These are phyloP conservation scores for Oleoguttula mirabilis DNA, from an alignment of 495 filamentous ascomycete genomes.

Conservation along the genomic window DNA sequence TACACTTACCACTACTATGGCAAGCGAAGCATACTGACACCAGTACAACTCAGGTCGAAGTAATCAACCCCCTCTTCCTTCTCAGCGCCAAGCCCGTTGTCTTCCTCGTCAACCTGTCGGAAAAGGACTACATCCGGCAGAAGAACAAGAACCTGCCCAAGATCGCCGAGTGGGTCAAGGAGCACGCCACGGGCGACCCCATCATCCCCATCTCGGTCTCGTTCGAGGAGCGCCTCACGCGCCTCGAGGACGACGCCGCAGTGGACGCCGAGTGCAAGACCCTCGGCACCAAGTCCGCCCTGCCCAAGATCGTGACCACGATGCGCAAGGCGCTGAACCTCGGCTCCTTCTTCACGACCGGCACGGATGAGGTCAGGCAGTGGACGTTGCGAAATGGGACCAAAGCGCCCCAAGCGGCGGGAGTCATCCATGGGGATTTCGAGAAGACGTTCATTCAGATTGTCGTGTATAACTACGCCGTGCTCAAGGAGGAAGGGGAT, in stretches of 20 bases:
- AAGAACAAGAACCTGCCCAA: conserved; percentile 98
- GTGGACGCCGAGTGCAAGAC: conserved; percentile 82
- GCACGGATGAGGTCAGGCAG: conserved; percentile 91
- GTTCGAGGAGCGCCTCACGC: conserved; percentile 84
- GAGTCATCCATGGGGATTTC: conserved; percentile 97
- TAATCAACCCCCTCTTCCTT: conserved; percentile 92
- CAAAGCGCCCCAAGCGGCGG: conserved; percentile 92
- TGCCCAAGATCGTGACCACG: conserved; percentile 86
- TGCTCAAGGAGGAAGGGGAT: conserved; percentile 74
- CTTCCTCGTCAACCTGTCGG: conserved; percentile 91
- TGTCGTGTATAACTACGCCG: conserved; percentile 74
- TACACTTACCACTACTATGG: neutral
- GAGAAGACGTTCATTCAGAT: conserved; percentile 99
- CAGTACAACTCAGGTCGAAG: conserved; percentile 58
- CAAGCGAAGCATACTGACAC: neutral
- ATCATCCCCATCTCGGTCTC: conserved; percentile 85
- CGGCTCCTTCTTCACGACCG: conserved; percentile 93
- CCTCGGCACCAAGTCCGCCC: conserved; percentile 69
- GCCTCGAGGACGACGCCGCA: conserved; percentile 62
- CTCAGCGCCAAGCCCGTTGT: conserved; percentile 95
- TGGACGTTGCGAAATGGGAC: conserved; percentile 96
- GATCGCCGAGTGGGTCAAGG: conserved; percentile 88
- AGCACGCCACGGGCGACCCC: conserved; percentile 72
- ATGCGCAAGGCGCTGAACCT: conserved; percentile 90
- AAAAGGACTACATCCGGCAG: conserved; percentile 95